phyloP scores from a whole-genome alignment of 345 rosid genomes.

The Sonneratia caseolaris region DNA sequence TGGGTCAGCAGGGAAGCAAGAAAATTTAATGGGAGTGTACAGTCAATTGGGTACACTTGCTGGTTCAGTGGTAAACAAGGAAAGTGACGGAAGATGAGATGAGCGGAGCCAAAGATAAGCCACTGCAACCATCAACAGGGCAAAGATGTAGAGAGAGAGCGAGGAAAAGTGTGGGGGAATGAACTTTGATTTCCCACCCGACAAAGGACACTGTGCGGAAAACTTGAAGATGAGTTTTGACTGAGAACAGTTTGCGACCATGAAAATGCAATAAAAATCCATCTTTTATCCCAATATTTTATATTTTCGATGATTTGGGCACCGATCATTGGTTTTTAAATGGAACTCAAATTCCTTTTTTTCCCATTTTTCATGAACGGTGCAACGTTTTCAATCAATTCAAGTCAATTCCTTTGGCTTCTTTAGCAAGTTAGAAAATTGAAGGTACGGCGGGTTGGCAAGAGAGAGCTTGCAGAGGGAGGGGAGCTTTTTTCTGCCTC shows the following conservation, averaged over 20 bases:
- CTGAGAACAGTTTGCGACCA: conserved; percentile 13
- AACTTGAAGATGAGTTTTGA: conserved; percentile 33
- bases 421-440: neutral
- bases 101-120: conserved; percentile 1
- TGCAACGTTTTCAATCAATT: conserved; percentile 1
- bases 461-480: neutral
- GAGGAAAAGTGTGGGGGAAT: conserved; percentile 8
- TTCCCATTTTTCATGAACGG: neutral
- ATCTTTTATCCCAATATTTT: neutral
- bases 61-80: conserved; percentile 30
- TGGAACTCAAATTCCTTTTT: neutral
- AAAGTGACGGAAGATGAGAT: conserved; percentile 40
- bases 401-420: conserved; percentile 4
- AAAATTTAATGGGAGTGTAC: neutral
- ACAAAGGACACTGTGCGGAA: conserved; percentile 39
- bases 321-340: neutral
- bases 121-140: neutral
- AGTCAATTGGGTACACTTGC: conserved; percentile 7
- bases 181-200: conserved; percentile 27
- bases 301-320: neutral
- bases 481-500: neutral
- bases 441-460: neutral
- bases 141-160: conserved; percentile 1
- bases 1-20: neutral
- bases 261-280: neutral